These are phyloP conservation scores for Chlorokybus atmophyticus DNA, from an alignment of 139 green algal species.

Conservation along the genomic window DNA sequence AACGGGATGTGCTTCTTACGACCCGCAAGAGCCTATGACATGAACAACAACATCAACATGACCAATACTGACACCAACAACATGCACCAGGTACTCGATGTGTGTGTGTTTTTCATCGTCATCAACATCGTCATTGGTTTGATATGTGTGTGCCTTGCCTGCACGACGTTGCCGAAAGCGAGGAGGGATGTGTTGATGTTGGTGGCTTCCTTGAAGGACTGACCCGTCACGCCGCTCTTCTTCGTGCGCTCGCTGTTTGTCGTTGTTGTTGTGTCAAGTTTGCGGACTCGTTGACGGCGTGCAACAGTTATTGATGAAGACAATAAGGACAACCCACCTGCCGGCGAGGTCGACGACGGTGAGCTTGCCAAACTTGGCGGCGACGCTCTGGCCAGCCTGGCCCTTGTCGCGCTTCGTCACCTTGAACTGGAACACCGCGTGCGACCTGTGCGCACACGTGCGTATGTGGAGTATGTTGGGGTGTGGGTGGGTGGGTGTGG, in stretches of 20 bases:
- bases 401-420: background rate
- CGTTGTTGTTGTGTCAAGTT: too few species aligned
- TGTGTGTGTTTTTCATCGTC: too few species aligned
- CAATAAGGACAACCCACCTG: constrained; percentile 1
- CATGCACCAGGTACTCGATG: too few species aligned
- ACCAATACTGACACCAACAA: too few species aligned
- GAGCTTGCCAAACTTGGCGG: constrained; percentile 21
- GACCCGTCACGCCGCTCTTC: constrained; percentile 4
- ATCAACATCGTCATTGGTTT: too few species aligned
- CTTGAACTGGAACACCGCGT: constrained; percentile 21
- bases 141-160: background rate
- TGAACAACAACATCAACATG: background rate
- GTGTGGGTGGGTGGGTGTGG: too few species aligned
- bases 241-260: constrained; percentile 21
- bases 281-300: too few species aligned
- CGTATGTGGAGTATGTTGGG: too few species aligned
- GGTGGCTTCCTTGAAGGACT: constrained; percentile 23
- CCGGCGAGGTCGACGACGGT: constrained; percentile 26
- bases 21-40: constrained; percentile 12
- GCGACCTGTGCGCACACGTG: constrained; percentile 7
- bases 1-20: constrained; percentile 29
- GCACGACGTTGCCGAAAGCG: constrained; percentile 21
- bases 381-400: constrained; percentile 6
- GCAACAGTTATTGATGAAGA: too few species aligned
- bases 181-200: constrained; percentile 32